Percentiles rank a stretch among this genome's conserved stretches.
Evolutionary conservation across 1,284 basidiomycete genomes (phyloP).

Genomic region (Rhodofomes roseus): DNA sequence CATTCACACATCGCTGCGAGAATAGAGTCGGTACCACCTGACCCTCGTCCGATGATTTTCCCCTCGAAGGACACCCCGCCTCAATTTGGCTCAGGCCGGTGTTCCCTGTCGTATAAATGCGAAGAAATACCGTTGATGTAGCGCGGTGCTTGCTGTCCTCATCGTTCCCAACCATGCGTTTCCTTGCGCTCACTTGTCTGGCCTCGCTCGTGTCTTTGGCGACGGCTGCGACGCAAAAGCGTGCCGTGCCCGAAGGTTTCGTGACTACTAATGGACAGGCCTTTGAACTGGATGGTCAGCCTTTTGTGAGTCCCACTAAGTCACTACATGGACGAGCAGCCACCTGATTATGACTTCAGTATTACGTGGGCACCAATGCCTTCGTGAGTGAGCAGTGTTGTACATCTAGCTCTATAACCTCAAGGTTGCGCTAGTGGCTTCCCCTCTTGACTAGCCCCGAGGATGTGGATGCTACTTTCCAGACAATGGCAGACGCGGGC

Average conservation of each 20-base stretch:
- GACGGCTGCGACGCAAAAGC: slow-evolving; percentile 1
- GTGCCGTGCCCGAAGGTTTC: slow-evolving; percentile 31
- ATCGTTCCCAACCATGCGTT: slow-evolving; percentile 10
- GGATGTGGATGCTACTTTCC: slow-evolving; percentile 56
- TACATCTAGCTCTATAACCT: background rate
- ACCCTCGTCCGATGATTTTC: slow-evolving; percentile 19
- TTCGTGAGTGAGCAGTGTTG: slow-evolving; percentile 24
- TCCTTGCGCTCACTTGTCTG: slow-evolving; percentile 2
- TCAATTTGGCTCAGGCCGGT: background rate
- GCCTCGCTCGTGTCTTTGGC: slow-evolving; percentile 5
- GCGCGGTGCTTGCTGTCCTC: background rate
- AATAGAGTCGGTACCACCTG: slow-evolving; percentile 17
- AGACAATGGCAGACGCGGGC: slow-evolving; percentile 51
- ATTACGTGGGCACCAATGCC: slow-evolving; percentile 38
- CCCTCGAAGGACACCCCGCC: slow-evolving; percentile 3
- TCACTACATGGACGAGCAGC: background rate
- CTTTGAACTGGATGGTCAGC: slow-evolving; percentile 44
- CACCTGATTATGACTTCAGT: slow-evolving; percentile 18
- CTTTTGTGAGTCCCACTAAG: slow-evolving; percentile 34
- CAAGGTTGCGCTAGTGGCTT: slow-evolving; percentile 43
- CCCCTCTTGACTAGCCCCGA: slow-evolving; percentile 48
- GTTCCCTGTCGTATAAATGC: background rate
- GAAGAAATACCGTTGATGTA: background rate
- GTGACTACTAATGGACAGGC: slow-evolving; percentile 39
- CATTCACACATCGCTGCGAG: background rate